Percentiles rank a stretch among this genome's conserved stretches.
phyloP scores from a whole-genome alignment of 208 protist genomes.

The Leishmania turanica region DNA sequence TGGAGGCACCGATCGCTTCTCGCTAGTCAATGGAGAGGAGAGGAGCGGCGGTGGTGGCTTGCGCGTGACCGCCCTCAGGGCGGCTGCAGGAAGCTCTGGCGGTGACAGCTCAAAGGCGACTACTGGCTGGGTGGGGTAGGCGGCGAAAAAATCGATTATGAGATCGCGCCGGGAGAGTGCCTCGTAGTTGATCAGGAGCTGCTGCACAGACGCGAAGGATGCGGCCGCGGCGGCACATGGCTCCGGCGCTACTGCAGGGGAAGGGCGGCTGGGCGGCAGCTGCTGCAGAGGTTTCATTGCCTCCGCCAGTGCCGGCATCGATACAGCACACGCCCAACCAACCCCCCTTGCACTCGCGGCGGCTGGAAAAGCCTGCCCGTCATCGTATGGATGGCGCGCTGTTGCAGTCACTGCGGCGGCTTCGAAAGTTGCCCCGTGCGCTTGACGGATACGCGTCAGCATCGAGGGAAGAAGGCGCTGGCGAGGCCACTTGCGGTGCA shows the following conservation, averaged over 20 bases:
- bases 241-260: background rate
- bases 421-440: background rate
- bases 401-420: background rate
- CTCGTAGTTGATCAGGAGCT: conserved; percentile 33
- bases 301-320: background rate
- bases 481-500: background rate
- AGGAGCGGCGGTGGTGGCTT: background rate
- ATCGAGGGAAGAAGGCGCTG: background rate
- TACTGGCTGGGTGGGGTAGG: conserved; percentile 14
- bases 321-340: background rate
- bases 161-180: conserved; percentile 31
- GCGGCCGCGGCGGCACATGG: background rate
- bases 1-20: background rate
- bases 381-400: conserved; percentile 1
- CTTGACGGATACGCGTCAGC: too few species aligned
- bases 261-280: background rate
- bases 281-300: background rate
- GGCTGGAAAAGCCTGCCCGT: background rate
- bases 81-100: background rate
- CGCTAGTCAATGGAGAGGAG: background rate
- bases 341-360: background rate
- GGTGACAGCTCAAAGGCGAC: background rate
- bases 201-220: conserved; percentile 10
- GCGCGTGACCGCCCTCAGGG: background rate
- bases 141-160: conserved; percentile 47